Base-by-base conservation (phyloP, 2,329 filamentous ascomycete species). In the Cryoendolithus antarcticus region DNA sequence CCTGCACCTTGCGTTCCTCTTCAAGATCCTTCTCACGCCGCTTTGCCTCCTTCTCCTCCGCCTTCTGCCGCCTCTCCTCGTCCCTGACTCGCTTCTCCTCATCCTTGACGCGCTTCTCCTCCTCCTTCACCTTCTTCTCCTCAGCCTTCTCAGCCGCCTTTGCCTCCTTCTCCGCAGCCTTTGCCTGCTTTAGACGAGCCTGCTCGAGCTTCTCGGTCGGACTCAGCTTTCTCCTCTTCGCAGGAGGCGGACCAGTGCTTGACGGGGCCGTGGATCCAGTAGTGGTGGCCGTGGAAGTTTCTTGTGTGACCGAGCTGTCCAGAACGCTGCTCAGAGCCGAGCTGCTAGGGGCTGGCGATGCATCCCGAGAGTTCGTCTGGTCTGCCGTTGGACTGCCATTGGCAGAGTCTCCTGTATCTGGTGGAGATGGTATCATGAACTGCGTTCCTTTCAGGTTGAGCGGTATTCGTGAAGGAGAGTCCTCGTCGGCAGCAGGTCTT, bases 81-180 rank as follows among this genome's bases (percentile, higher is more conserved):
- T 43, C 42, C 15, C 35, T 42, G 21, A 42, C 39, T 6, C 54
- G 49, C 40, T 52, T 56, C 37, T 57, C 55, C 37, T 59, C 57
- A 11, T 61, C 59, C 40, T 48, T 44, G 21, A 34, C 36, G 19
- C 32, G 42, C 51, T 62, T 49, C 55, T 65, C 62, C 39, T 59
- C 59, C 42, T 59, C 55, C 37, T 59, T 59, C 15, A 34, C 30
- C 9, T 37, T 39, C 50, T 62, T 50, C 55, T 66, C 62, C 41
- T 59, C 60, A 39, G 60, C 56, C 37, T 60, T 60, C 6, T 60
- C 58, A n/a, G 57, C 60, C 34, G 63, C 60, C 40, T 61, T 63
- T 36, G 62, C 58, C 42, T 56, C 55, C 43, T 61, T 57, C 7
- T 61, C 58, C 9, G 57, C 61, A 34, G 64, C 60, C 39, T 62